Percentiles rank a stretch among this genome's conserved stretches.
These are phyloP conservation scores for Trichoderma erinaceum DNA, from an alignment of 495 filamentous ascomycete species.

Conservation along the genomic window DNA sequence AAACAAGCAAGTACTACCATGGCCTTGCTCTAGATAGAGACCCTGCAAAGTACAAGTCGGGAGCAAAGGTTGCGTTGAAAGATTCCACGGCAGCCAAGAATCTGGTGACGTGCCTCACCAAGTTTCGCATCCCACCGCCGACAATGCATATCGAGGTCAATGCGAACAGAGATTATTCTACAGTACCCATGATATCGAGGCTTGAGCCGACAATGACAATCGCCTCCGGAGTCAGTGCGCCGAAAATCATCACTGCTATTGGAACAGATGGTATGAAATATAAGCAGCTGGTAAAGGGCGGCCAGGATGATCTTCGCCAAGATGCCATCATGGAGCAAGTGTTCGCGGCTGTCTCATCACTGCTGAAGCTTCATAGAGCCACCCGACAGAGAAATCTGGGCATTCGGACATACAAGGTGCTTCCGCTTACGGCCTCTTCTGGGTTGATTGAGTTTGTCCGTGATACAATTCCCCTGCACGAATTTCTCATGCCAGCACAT, in stretches of 20 bases:
- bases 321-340: constrained; percentile 99
- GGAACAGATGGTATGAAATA: constrained; percentile 69
- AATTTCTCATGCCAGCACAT: constrained; percentile 87
- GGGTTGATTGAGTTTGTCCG: constrained; percentile 97
- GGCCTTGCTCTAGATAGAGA: constrained; percentile 62
- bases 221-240: constrained; percentile 83
- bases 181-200: constrained; percentile 61
- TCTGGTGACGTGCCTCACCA: constrained; percentile 51
- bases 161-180: constrained; percentile 65
- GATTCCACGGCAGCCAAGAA: constrained; percentile 49
- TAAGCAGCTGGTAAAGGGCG: constrained; percentile 90
- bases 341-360: constrained; percentile 87
- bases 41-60: constrained; percentile 53
- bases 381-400: constrained; percentile 83
- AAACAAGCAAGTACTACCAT: constrained; percentile 68
- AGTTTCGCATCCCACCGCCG: constrained; percentile 70
- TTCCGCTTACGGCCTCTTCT: constrained; percentile 73
- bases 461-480: constrained; percentile 83
- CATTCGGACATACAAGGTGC: constrained; percentile 92
- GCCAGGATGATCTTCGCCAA: constrained; percentile 93
- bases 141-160: constrained; percentile 80
- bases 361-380: constrained; percentile 75
- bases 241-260: constrained; percentile 80
- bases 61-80: constrained; percentile 55
- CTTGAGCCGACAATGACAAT: constrained; percentile 70